These are phyloP conservation scores for Erigeron canadensis DNA, from an alignment of 129 eudicot genomes.

Conservation along the genomic window DNA sequence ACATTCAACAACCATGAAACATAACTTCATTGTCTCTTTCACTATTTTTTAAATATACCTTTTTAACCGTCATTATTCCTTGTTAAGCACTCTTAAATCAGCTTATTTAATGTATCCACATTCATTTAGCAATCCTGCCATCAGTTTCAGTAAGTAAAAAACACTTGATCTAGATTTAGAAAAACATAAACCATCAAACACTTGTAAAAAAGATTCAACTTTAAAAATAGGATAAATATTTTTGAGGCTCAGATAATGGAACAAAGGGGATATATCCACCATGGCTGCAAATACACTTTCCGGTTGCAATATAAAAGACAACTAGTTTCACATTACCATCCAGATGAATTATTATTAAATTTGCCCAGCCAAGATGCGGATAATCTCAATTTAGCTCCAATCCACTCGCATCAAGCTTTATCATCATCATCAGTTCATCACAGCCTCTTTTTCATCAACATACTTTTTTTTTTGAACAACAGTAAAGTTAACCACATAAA, in stretches of 20 bases:
- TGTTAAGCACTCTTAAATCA: too few relatives aligned
- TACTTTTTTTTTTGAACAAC: not conserved
- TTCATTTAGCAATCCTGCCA: too few relatives aligned
- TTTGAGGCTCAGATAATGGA: conserved; percentile 5
- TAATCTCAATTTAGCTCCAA: conserved; percentile 20
- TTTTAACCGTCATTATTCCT: too few relatives aligned
- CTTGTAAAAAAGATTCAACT: not conserved
- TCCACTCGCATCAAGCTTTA: conserved; percentile 5
- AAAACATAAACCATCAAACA: not conserved
- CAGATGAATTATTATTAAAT: not conserved
- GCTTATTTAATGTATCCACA: too few relatives aligned
- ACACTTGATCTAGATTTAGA: too few relatives aligned
- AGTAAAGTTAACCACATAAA: too few relatives aligned
- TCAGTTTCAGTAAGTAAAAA: too few relatives aligned
- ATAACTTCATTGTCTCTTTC: too few relatives aligned
- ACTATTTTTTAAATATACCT: too few relatives aligned
- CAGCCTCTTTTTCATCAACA: conserved; percentile 3
- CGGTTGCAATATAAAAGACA: not conserved
- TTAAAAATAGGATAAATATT: too few relatives aligned
- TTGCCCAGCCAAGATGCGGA: conserved; percentile 13
- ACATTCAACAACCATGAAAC: not conserved
- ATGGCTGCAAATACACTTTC: conserved; percentile 19
- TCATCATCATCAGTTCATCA: conserved; percentile 24
- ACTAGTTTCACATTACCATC: not conserved
- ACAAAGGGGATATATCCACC: not conserved